Base-by-base conservation (phyloP, 176 grass and related monocot genomes). In the Cenchrus americanus region DNA sequence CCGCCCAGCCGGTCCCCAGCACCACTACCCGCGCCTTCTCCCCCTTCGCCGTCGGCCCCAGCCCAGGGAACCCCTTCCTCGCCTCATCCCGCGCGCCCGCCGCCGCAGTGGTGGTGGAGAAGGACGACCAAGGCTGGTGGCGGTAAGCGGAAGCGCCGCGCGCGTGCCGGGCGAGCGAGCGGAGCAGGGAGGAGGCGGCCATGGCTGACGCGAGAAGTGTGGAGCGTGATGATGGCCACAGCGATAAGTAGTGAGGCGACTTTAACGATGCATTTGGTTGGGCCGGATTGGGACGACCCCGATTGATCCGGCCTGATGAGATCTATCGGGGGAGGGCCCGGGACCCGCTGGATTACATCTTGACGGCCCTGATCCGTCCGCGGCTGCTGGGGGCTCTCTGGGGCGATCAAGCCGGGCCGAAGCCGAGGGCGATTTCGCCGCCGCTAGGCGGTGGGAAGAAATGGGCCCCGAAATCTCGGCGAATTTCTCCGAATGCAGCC, bases 1-100 rank as follows among this genome's bases (percentile, higher is more conserved):
- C 96, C 7, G 96, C 96, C 96, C 96, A 99, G 24, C 96, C 96
- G 14, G 96, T 94, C 14, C 96, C 96, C 62, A 99, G 83, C 83
- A 99, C 96, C 79, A 99, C 93, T 60, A 99, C 41, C 81, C 96
- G 75, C 50, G 96, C 80, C 68, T 99, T 99, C 55, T 95, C 89
- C 52, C 91, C 93, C 62, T 85, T 88, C 18, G 26, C 80, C 85
- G 96, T 96, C 65, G 96, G 91, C 10, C 78, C 83, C 46, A 99
- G 89, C 23, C 86, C 87, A 10, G 89, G 79, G 43, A 91, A 83
- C 30, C 62, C 84, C 47, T 41, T 66, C 42, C 49, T 30, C 41
- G 15, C 50, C 51, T 69, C 88, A 52, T 78, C 90, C 46, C 14
- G 43, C 41, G 49, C 40, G 5, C 68, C 79, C 21, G 58, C 47